A percentile compares a stretch with the other conserved stretches of the same genome.
These are phyloP conservation scores for Hymenoscyphus fraxineus DNA, from an alignment of 2,329 filamentous ascomycete species.

Conservation along the genomic window DNA sequence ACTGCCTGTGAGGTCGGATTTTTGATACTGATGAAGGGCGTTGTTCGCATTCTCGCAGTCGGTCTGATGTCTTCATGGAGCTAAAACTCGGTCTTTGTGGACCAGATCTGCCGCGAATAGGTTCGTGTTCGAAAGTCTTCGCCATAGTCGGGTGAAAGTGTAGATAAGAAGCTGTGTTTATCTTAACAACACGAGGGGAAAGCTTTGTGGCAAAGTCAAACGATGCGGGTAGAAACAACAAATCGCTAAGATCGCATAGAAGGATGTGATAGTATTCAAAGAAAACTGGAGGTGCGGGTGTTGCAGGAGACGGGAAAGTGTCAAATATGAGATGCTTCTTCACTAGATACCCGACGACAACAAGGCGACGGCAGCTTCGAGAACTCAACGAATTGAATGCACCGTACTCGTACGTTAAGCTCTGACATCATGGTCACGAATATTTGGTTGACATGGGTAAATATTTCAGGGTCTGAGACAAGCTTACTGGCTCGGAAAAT, in stretches of 20 bases:
- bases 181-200: not conserved
- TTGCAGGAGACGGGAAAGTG: not conserved
- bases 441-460: not conserved
- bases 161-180: not conserved
- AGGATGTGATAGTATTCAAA: not conserved
- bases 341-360: not conserved
- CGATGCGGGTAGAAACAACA: not conserved
- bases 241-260: not conserved
- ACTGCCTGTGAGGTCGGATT: conserved; percentile 18
- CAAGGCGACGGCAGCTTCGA: not conserved
- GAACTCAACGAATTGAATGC: not conserved
- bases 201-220: not conserved
- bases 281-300: not conserved
- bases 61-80: conserved; percentile 24
- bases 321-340: not conserved
- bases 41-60: conserved; percentile 23
- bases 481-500: not conserved
- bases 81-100: conserved; percentile 22
- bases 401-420: not conserved
- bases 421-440: not conserved
- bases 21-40: conserved; percentile 15
- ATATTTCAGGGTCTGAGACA: not conserved
- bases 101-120: conserved; percentile 18
- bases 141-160: not conserved
- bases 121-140: conserved; percentile 13